phyloP scores from a whole-genome alignment of 2,329 filamentous ascomycete genomes.

The Epichloe amarillans region DNA sequence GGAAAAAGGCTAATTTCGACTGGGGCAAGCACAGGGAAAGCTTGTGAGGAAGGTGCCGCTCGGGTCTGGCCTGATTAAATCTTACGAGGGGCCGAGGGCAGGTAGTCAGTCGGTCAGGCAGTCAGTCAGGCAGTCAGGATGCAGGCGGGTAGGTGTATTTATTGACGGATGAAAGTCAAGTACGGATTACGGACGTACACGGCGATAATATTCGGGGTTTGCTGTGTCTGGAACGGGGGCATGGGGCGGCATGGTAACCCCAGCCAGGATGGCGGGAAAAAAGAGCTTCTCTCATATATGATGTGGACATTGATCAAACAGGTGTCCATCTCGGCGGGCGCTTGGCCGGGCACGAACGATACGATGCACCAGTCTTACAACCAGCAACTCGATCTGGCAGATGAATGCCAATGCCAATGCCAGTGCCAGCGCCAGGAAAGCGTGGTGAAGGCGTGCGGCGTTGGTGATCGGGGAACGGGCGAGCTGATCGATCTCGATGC shows the following conservation, averaged over 20 bases:
- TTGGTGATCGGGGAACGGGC: constrained; percentile 4
- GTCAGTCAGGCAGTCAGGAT: not conserved
- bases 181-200: too few relatives aligned
- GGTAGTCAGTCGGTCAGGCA: too few relatives aligned
- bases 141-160: not conserved
- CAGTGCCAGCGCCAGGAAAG: too few relatives aligned
- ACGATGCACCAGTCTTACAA: not conserved
- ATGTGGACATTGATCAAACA: not conserved
- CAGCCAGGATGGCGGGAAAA: not conserved
- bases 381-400: not conserved
- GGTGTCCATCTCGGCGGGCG: not conserved
- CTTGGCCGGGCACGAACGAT: not conserved
- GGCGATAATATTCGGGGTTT: too few relatives aligned
- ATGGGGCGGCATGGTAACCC: too few relatives aligned
- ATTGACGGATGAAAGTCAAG: not conserved
- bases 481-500: constrained; percentile 7
- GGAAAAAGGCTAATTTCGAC: not conserved
- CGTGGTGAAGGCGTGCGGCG: not conserved
- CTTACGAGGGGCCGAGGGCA: not conserved
- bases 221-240: too few relatives aligned
- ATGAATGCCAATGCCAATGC: too few relatives aligned
- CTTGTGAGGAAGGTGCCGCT: not conserved
- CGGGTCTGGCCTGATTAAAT: not conserved
- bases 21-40: not conserved
- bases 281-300: not conserved